Conservation (phyloP, 2,329 filamentous ascomycete species). For the Didymella segeticola region DNA sequence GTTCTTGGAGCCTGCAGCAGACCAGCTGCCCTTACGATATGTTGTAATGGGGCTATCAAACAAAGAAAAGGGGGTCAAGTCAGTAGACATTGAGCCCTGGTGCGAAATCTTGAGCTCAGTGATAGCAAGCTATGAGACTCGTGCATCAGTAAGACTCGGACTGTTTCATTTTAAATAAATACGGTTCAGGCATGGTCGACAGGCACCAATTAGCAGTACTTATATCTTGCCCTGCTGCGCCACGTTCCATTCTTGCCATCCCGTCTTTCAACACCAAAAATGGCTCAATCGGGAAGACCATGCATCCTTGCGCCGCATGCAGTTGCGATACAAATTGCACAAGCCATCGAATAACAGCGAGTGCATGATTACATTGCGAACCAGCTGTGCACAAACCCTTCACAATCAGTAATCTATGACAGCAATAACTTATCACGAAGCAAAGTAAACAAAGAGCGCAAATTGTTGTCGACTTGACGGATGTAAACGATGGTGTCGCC, state of each 20-base stretch:
- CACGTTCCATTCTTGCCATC: not conserved
- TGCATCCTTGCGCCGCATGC: not conserved
- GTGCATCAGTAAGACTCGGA: not conserved
- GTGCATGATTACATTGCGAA: not conserved
- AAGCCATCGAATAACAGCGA: not conserved
- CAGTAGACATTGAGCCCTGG: too few species aligned
- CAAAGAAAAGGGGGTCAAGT: too few species aligned
- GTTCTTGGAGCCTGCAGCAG: too few species aligned
- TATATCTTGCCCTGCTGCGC: conserved; percentile 1
- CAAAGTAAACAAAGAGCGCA: conserved; percentile 11
- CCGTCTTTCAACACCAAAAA: not conserved
- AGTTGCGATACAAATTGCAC: not conserved
- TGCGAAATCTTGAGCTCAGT: not conserved
- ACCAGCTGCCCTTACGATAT: too few species aligned
- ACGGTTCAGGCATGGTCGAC: too few species aligned
- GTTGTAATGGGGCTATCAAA: too few species aligned
- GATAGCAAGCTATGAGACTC: not conserved
- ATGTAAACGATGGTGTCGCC: conserved; percentile 8
- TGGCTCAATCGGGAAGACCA: conserved; percentile 14
- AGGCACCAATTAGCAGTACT: too few species aligned
- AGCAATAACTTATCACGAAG: not conserved
- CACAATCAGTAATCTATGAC: not conserved
- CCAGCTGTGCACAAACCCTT: not conserved
- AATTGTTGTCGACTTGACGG: conserved; percentile 13
- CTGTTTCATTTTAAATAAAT: not conserved